phyloP scores from a whole-genome alignment of 352 stramenopile species.

The Proteromonas lacertae region DNA sequence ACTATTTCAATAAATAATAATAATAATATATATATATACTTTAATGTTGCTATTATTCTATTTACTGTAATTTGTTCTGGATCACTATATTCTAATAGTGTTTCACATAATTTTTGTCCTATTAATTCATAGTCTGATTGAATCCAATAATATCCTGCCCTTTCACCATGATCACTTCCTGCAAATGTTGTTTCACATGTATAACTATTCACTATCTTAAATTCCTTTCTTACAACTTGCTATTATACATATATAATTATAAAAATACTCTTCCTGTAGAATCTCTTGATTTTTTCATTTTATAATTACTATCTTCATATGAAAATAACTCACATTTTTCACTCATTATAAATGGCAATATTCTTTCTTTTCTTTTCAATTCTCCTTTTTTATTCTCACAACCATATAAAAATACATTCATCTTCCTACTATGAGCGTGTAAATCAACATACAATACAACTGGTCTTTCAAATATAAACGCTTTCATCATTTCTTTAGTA shows the following conservation, averaged over 20 bases:
- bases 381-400: slow-evolving; percentile 50
- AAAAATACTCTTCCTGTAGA: slow-evolving; percentile 43
- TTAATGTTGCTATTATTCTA: too few species aligned
- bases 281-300: slow-evolving; percentile 42
- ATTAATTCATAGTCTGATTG: neutral
- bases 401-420: slow-evolving; percentile 71
- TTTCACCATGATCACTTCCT: slow-evolving; percentile 31
- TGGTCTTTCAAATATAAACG: slow-evolving; percentile 2
- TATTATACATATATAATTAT: too few species aligned
- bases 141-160: neutral
- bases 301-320: slow-evolving; percentile 45
- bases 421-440: slow-evolving; percentile 22
- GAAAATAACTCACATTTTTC: slow-evolving; percentile 16
- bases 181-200: slow-evolving; percentile 56
- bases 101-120: slow-evolving; percentile 7
- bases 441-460: neutral
- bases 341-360: slow-evolving; percentile 22
- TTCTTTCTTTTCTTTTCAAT: slow-evolving; percentile 15
- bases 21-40: too few species aligned
- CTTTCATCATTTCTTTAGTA: slow-evolving; percentile 28
- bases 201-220: slow-evolving; percentile 37
- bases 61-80: too few species aligned
- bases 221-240: slow-evolving; percentile 43
- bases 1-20: too few species aligned
- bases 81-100: too few species aligned